phyloP scores from a whole-genome alignment of 148 eudicot species.

The Amaranthus hypochondriacus region DNA sequence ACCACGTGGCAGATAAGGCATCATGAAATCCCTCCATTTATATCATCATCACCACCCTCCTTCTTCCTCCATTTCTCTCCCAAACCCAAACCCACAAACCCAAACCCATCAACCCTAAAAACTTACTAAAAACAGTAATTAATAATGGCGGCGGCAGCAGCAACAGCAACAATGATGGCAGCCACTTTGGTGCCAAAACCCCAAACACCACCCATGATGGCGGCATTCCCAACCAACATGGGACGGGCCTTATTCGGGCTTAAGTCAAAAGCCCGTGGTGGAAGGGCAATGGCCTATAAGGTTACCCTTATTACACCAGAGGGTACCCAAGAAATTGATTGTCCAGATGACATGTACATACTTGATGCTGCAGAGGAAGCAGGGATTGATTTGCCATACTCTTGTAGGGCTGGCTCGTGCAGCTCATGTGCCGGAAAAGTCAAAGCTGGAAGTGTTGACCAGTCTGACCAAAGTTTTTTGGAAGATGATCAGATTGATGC shows the following conservation, averaged over 20 bases:
- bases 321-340: conserved; percentile 41
- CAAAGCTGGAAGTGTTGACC: conserved; percentile 46
- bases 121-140: too few relatives aligned
- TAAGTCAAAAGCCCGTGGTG: conserved; percentile 28
- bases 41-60: neutral
- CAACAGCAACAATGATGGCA: conserved; percentile 49
- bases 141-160: conserved; percentile 11
- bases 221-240: conserved; percentile 16
- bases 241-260: conserved; percentile 46
- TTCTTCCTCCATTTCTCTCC: neutral
- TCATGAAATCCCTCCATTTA: neutral
- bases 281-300: conserved; percentile 57
- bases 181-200: conserved; percentile 48
- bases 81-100: too few relatives aligned
- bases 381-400: conserved; percentile 74
- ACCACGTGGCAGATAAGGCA: conserved; percentile 15
- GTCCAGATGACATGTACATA: conserved; percentile 54
- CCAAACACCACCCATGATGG: conserved; percentile 20
- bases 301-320: conserved; percentile 58
- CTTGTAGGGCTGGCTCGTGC: conserved; percentile 87
- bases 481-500: conserved; percentile 60
- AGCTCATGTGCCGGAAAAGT: conserved; percentile 72
- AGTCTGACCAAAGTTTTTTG: conserved; percentile 64
- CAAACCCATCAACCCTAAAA: too few relatives aligned
- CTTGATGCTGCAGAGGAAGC: conserved; percentile 71